Evolutionary conservation across 306 rosid species (phyloP).

Genomic region (Gastrolobium villosum): DNA sequence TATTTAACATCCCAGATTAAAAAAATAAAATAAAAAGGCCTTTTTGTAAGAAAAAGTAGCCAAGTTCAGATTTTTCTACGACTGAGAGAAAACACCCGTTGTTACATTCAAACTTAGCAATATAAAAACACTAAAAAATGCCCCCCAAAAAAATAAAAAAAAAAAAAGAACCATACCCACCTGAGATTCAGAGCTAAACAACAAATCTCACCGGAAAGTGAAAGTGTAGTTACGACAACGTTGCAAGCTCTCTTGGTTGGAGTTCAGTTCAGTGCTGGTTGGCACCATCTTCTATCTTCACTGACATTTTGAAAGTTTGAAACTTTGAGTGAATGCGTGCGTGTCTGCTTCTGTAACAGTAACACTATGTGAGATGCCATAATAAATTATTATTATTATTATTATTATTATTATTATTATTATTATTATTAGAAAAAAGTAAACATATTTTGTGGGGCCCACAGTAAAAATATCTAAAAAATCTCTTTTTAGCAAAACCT

Average conservation of each 20-base stretch:
- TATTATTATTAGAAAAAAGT: no score
- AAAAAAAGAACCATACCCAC: neutral
- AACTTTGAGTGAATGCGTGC: slow-evolving; percentile 31
- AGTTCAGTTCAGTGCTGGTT: slow-evolving; percentile 29
- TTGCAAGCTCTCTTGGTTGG: slow-evolving; percentile 13
- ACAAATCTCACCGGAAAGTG: slow-evolving; percentile 43
- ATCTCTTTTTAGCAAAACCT: no score
- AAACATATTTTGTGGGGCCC: no score
- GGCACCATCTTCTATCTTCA: slow-evolving; percentile 28
- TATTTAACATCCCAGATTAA: slow-evolving; percentile 46
- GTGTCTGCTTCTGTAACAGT: slow-evolving; percentile 43
- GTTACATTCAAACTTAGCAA: slow-evolving; percentile 9
- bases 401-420: neutral
- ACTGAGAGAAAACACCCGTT: slow-evolving; percentile 17
- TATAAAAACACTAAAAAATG: neutral
- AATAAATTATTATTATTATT: slow-evolving; percentile 3
- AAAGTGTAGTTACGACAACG: slow-evolving; percentile 2
- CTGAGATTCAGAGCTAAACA: slow-evolving; percentile 19
- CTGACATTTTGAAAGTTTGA: slow-evolving; percentile 54
- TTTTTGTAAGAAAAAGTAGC: neutral
- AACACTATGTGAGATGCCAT: slow-evolving; percentile 12
- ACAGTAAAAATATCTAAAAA: no score
- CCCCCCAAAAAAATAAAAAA: neutral
- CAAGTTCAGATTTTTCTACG: slow-evolving; percentile 24
- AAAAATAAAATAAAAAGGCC: neutral